phyloP scores from a whole-genome alignment of 1,284 basidiomycete species.

The Laetiporus sulphureus region DNA sequence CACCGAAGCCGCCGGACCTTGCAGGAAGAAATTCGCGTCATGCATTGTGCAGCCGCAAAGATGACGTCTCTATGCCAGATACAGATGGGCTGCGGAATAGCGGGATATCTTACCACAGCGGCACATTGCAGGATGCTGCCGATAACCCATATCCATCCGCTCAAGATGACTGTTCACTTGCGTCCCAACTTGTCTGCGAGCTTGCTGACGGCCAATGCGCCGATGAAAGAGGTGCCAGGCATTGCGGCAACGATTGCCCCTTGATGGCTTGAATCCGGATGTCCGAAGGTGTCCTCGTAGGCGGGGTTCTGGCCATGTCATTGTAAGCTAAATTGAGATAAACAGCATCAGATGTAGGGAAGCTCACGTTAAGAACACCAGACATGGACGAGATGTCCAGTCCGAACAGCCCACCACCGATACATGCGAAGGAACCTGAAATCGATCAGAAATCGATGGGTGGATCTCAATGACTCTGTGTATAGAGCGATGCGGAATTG shows the following conservation, averaged over 20 bases:
- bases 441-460: not conserved
- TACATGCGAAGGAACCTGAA: slow-evolving; percentile 71
- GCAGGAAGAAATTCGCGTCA: too few relatives aligned
- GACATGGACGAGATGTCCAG: slow-evolving; percentile 81
- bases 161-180: slow-evolving; percentile 56
- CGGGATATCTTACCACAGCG: slow-evolving; percentile 39
- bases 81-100: too few relatives aligned
- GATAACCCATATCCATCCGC: slow-evolving; percentile 66
- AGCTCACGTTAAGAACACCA: slow-evolving; percentile 59
- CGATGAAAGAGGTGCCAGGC: slow-evolving; percentile 65
- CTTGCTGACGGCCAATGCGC: slow-evolving; percentile 52
- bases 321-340: not conserved
- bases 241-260: slow-evolving; percentile 75
- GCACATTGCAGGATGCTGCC: slow-evolving; percentile 66
- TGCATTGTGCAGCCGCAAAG: too few relatives aligned
- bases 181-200: slow-evolving; percentile 64
- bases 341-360: not conserved
- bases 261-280: slow-evolving; percentile 48
- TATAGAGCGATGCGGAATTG: not conserved
- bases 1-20: too few relatives aligned
- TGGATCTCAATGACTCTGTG: not conserved
- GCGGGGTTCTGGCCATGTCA: slow-evolving; percentile 39
- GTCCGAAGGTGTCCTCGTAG: slow-evolving; percentile 44
- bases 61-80: too few relatives aligned
- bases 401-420: slow-evolving; percentile 73